Evolutionary conservation across 768 basidiomycete species (phyloP).

Genomic region (Tylopilus sp.): DNA sequence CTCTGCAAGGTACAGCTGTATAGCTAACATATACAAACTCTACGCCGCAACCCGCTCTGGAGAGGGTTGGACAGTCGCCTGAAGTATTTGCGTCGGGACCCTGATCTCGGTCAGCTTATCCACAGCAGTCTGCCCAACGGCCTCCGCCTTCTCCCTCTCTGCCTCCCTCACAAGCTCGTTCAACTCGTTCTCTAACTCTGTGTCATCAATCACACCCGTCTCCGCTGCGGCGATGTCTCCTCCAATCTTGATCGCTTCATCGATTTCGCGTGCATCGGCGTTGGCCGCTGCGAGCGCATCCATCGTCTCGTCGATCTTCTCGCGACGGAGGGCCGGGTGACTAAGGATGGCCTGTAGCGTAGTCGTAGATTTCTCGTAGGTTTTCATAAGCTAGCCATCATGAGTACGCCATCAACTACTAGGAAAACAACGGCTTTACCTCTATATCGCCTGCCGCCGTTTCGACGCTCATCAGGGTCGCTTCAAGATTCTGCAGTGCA

Average conservation of each 20-base stretch:
- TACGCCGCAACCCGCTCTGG: slow-evolving; percentile 10
- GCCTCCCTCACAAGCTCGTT: slow-evolving; percentile 48
- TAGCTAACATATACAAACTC: neutral
- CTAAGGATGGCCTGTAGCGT: slow-evolving; percentile 75
- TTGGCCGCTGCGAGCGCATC: slow-evolving; percentile 83
- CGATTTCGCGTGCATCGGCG: slow-evolving; percentile 77
- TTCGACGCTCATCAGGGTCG: slow-evolving; percentile 79
- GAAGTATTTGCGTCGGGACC: slow-evolving; percentile 15
- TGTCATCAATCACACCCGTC: slow-evolving; percentile 48
- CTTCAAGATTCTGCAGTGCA: slow-evolving; percentile 70
- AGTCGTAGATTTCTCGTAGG: slow-evolving; percentile 78
- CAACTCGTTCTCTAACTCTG: slow-evolving; percentile 65
- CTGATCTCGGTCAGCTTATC: slow-evolving; percentile 21
- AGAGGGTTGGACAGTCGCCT: neutral
- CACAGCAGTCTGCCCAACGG: slow-evolving; percentile 24
- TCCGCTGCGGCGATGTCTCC: slow-evolving; percentile 55
- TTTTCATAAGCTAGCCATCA: slow-evolving; percentile 67
- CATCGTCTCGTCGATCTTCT: slow-evolving; percentile 80
- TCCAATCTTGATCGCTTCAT: slow-evolving; percentile 69
- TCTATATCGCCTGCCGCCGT: slow-evolving; percentile 86
- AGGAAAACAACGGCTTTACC: slow-evolving; percentile 41
- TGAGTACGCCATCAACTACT: neutral
- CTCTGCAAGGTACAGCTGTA: slow-evolving; percentile 7
- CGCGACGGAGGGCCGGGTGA: slow-evolving; percentile 77
- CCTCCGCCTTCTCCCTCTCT: slow-evolving; percentile 38